A percentile compares a stretch with the other conserved stretches of the same genome.
Evolutionary conservation across 2,329 filamentous ascomycete species (phyloP).

Genomic region (Penicillium sp.): DNA sequence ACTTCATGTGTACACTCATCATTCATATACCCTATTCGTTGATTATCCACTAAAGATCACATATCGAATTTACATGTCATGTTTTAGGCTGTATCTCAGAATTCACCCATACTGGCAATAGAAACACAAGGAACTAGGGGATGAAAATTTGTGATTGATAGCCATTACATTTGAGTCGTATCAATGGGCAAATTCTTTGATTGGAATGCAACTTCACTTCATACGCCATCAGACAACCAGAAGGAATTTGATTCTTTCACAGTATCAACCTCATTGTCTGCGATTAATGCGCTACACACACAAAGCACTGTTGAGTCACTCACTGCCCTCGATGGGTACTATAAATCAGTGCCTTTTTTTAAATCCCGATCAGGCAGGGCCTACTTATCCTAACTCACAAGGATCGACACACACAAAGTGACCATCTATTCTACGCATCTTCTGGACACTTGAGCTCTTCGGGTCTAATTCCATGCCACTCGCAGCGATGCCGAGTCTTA

Average conservation of each 20-base stretch:
- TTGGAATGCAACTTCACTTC: not conserved
- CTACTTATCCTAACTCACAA: not conserved
- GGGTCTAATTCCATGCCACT: not conserved
- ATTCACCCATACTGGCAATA: not conserved
- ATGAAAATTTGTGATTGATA: not conserved
- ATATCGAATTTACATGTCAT: not conserved
- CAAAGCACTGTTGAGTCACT: not conserved
- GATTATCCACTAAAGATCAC: not conserved
- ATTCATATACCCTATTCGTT: slow-evolving; percentile 29
- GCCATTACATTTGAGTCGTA: not conserved
- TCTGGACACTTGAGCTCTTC: not conserved
- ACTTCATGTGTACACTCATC: slow-evolving; percentile 31
- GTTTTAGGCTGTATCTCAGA: not conserved
- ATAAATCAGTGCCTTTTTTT: not conserved
- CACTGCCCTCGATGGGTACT: not conserved
- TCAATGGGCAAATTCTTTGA: not conserved
- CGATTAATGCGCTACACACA: not conserved
- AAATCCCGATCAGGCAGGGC: not conserved
- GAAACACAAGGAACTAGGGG: not conserved
- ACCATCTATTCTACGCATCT: not conserved
- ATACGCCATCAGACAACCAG: not conserved
- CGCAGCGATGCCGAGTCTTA: slow-evolving; percentile 2
- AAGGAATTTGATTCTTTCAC: not conserved
- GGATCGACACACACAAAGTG: no score
- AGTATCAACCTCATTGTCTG: not conserved